phyloP scores from a whole-genome alignment of 1,284 basidiomycete genomes.

The Coniophora puteana region DNA sequence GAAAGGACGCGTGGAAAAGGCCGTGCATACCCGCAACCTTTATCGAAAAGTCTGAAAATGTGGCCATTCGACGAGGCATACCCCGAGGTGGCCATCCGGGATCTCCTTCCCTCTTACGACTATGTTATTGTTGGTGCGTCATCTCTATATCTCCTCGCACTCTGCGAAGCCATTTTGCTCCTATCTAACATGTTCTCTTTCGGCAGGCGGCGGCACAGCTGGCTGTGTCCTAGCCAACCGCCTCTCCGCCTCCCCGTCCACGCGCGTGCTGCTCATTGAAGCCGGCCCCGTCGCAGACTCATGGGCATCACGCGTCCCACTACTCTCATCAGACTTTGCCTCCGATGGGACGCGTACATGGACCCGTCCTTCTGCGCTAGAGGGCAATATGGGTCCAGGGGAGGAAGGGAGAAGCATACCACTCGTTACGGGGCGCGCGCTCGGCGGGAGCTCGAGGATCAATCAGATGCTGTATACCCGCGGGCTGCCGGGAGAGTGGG shows the following conservation, averaged over 20 bases:
- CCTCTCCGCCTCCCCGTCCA: conserved; percentile 22
- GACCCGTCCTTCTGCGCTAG: no score
- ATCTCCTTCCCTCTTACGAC: conserved; percentile 2
- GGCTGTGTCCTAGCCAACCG: conserved; percentile 34
- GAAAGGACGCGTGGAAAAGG: no score
- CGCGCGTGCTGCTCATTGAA: conserved; percentile 30
- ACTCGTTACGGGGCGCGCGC: conserved; percentile 35
- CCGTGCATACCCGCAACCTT: no score
- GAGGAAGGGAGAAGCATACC: no score
- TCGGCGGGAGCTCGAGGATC: conserved; percentile 41
- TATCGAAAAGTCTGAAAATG: no score
- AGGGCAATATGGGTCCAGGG: no score
- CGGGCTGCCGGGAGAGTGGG: conserved; percentile 33
- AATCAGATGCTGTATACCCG: conserved; percentile 39
- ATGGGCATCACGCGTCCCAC: conserved; percentile 31
- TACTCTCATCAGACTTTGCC: conserved; percentile 29
- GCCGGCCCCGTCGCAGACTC: conserved; percentile 29
- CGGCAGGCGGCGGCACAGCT: conserved; percentile 27
- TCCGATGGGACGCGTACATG: conserved; percentile 23
- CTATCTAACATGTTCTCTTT: neutral
- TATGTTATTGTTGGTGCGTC: conserved; percentile 8
- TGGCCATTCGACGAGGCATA: neutral
- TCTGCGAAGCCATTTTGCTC: neutral
- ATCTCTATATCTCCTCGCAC: neutral
- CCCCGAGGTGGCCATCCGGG: neutral